Conservation (phyloP, 441 rosid species). For the Rhodomyrtus psidioides region DNA sequence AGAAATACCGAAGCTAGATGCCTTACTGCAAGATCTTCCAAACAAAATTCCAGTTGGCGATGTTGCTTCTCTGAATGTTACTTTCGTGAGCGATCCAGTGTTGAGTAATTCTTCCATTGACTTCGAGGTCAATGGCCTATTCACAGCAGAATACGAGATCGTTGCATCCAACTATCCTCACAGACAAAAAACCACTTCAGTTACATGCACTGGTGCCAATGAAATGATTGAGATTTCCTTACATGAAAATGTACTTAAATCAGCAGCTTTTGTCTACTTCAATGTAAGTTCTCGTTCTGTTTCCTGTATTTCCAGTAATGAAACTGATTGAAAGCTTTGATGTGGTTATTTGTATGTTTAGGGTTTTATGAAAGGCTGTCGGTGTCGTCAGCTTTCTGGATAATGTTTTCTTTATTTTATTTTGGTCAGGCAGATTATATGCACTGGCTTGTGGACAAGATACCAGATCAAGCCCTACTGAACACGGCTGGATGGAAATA, state of each 20-base stretch:
- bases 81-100: neutral
- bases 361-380: neutral
- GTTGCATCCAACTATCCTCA: neutral
- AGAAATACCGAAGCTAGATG: neutral
- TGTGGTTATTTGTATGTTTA: neutral
- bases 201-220: neutral
- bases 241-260: conserved; percentile 11
- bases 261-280: conserved; percentile 6
- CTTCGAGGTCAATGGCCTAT: conserved; percentile 4
- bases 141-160: neutral
- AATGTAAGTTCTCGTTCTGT: neutral
- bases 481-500: conserved; percentile 12
- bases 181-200: neutral
- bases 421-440: conserved; percentile 6
- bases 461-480: neutral
- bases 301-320: neutral
- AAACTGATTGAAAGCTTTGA: neutral
- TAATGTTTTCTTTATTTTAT: neutral
- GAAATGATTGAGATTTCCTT: conserved; percentile 9
- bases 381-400: neutral
- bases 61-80: conserved; percentile 3
- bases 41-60: conserved; percentile 8
- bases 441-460: conserved; percentile 7
- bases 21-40: conserved; percentile 8
- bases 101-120: conserved; percentile 1